Evolutionary conservation across 352 stramenopile genomes (phyloP).

Genomic region (Globisporangium irregulare): DNA sequence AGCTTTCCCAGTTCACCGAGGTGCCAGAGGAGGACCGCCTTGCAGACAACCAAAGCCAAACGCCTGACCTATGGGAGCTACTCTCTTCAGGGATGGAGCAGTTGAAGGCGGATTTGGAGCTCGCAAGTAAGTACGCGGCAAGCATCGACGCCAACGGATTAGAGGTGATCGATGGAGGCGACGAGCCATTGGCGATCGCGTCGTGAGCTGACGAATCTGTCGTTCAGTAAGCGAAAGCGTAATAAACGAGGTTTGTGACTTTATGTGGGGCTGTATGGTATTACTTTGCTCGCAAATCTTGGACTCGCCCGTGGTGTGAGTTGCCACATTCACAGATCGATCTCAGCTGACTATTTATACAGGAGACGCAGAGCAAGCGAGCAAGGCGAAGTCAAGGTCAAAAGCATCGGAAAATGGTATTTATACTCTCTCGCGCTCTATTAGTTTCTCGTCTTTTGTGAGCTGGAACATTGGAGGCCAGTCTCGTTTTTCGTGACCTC

Average conservation of each 20-base stretch:
- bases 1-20: conserved; percentile 83
- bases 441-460: not conserved
- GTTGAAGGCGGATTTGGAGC: conserved; percentile 83
- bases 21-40: conserved; percentile 68
- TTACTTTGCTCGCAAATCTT: not conserved
- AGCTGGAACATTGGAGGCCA: not conserved
- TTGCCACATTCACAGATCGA: not conserved
- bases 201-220: conserved; percentile 23
- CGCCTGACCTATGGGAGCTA: conserved; percentile 82
- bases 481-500: not conserved
- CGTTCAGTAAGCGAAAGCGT: not conserved
- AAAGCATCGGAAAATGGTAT: not conserved
- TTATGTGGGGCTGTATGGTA: not conserved
- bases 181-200: conserved; percentile 54
- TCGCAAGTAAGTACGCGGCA: conserved; percentile 83
- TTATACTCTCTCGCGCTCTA: conserved; percentile 1
- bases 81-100: conserved; percentile 87
- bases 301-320: too few species aligned
- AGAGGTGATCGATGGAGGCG: conserved; percentile 32
- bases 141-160: conserved; percentile 62
- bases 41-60: conserved; percentile 45
- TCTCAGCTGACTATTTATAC: not conserved
- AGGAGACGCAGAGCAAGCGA: not conserved
- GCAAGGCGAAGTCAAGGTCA: not conserved
- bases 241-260: conserved; percentile 12